Evolutionary conservation across 2,329 filamentous ascomycete genomes (phyloP).

Genomic region (Biscogniauxia mediterranea): DNA sequence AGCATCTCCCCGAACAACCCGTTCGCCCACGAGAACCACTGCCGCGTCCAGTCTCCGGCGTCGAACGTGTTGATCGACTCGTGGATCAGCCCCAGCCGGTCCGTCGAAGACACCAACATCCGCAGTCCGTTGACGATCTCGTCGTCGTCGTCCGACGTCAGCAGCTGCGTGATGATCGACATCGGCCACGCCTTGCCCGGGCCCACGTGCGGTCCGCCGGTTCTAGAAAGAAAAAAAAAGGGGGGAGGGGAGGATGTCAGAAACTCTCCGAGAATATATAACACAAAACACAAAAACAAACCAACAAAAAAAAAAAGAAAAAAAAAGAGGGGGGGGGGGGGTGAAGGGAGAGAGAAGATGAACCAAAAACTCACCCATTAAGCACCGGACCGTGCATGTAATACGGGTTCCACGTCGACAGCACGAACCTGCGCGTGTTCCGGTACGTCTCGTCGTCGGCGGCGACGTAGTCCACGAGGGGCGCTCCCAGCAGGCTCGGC

Average conservation of each 20-base stretch:
- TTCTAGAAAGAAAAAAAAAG: slow-evolving; percentile 21
- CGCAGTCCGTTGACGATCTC: slow-evolving; percentile 36
- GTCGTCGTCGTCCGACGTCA: slow-evolving; percentile 52
- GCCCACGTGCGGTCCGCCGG: slow-evolving; percentile 52
- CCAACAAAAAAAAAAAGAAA: background rate
- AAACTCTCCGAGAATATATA: too few relatives aligned
- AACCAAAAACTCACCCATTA: slow-evolving; percentile 36
- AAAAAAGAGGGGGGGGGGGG: slow-evolving; percentile 45
- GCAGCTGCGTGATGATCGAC: slow-evolving; percentile 74
- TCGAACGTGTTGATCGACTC: slow-evolving; percentile 41
- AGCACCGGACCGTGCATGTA: slow-evolving; percentile 56
- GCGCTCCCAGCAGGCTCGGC: slow-evolving; percentile 54
- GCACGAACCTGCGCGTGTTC: slow-evolving; percentile 74
- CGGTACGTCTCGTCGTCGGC: slow-evolving; percentile 59
- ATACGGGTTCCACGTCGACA: slow-evolving; percentile 71
- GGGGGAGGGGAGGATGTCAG: slow-evolving; percentile 4
- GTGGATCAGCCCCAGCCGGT: slow-evolving; percentile 39
- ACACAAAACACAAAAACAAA: background rate
- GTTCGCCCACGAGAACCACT: slow-evolving; percentile 41
- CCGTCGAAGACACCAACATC: slow-evolving; percentile 32
- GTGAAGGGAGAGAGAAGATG: slow-evolving; percentile 26
- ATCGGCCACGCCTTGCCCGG: slow-evolving; percentile 84
- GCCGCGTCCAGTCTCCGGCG: slow-evolving; percentile 36
- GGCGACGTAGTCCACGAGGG: slow-evolving; percentile 51
- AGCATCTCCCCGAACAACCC: slow-evolving; percentile 36